These are phyloP conservation scores for Phytophthora lateralis DNA, from an alignment of 352 stramenopile species.

Conservation along the genomic window DNA sequence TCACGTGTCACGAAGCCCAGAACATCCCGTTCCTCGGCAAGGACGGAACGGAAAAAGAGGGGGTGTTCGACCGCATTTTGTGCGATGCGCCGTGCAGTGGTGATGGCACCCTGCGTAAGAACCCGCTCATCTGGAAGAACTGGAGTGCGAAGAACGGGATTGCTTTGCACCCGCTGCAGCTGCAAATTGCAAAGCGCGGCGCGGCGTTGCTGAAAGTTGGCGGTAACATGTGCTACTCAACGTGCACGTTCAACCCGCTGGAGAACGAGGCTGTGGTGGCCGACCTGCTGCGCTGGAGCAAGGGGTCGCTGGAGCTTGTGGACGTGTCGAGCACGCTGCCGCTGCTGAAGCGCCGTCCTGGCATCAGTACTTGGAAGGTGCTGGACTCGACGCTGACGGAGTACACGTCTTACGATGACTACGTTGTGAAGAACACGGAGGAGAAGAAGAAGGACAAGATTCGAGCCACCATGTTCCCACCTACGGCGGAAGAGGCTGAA, in stretches of 20 bases:
- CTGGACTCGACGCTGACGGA: conserved; percentile 86
- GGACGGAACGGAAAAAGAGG: conserved; percentile 55
- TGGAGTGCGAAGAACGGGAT: conserved; percentile 94
- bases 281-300: conserved; percentile 92
- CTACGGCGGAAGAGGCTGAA: conserved; percentile 71
- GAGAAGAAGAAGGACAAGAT: conserved; percentile 85
- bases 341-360: conserved; percentile 85
- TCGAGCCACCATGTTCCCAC: conserved; percentile 90
- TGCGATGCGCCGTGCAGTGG: conserved; percentile 98
- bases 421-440: conserved; percentile 55
- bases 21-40: conserved; percentile 93
- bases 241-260: conserved; percentile 98
- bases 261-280: conserved; percentile 99
- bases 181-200: conserved; percentile 95
- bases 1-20: conserved; percentile 97
- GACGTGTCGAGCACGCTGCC: conserved; percentile 84
- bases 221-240: conserved; percentile 96
- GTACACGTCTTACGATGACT: conserved; percentile 78
- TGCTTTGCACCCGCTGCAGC: conserved; percentile 94
- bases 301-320: conserved; percentile 92
- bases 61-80: conserved; percentile 98
- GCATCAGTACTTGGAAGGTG: conserved; percentile 94
- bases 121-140: conserved; percentile 94
- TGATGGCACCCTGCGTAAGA: conserved; percentile 99
- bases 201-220: conserved; percentile 92